phyloP scores from a whole-genome alignment of 345 rosid species.

The Eucalyptus tenuipes region DNA sequence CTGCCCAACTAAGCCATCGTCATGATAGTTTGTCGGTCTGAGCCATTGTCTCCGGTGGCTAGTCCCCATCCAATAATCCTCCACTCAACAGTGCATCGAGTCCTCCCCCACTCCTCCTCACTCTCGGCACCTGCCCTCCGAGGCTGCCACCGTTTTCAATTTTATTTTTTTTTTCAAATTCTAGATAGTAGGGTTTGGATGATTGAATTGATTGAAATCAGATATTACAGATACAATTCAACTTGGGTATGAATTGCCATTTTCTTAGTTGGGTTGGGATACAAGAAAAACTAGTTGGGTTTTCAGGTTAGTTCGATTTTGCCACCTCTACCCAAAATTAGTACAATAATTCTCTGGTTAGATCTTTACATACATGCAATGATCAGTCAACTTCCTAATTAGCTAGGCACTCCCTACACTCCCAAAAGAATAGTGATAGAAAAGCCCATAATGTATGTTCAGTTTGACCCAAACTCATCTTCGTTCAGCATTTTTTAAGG shows the following conservation, averaged over 20 bases:
- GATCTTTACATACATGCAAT: background rate
- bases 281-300: no score
- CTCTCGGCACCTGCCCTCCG: background rate
- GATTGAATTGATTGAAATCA: background rate
- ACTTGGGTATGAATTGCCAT: background rate
- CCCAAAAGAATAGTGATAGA: background rate
- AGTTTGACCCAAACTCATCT: background rate
- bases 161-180: background rate
- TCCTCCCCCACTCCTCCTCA: background rate
- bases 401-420: background rate
- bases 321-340: background rate
- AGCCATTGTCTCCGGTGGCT: background rate
- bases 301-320: background rate
- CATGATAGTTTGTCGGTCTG: background rate
- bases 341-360: background rate
- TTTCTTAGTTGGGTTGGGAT: background rate
- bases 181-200: background rate
- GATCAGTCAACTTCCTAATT: background rate
- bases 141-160: background rate
- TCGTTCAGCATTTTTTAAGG: background rate
- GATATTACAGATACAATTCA: rapidly evolving
- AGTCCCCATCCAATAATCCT: background rate
- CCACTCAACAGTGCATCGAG: background rate
- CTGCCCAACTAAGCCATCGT: background rate
- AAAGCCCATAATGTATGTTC: background rate